Conservation (phyloP, 805 yeast genomes). For the Saccharomycopsis malanga region DNA sequence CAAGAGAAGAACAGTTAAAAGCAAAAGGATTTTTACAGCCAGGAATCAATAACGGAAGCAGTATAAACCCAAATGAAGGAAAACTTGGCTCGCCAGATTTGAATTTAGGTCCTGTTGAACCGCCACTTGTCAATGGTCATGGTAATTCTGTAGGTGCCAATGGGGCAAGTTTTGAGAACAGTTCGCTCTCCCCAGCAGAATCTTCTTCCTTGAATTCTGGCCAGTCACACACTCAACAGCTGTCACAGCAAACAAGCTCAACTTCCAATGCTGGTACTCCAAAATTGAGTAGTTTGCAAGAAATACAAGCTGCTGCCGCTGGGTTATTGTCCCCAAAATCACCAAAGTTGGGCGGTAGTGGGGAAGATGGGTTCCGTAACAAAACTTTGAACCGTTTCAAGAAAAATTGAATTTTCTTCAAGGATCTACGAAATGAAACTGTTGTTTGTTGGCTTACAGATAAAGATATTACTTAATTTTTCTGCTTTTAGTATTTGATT, state of each 20-base stretch:
- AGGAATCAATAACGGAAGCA: constrained; percentile 8
- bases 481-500: too few species aligned
- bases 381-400: constrained; percentile 17
- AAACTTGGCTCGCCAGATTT: neutral
- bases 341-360: constrained; percentile 5
- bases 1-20: constrained; percentile 39
- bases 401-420: constrained; percentile 2
- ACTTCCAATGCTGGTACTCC: constrained; percentile 3
- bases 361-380: constrained; percentile 18
- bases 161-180: neutral
- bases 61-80: neutral
- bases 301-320: constrained; percentile 1
- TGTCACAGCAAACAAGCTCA: constrained; percentile 1
- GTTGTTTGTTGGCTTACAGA: too few species aligned
- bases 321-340: constrained; percentile 11
- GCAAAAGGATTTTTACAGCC: constrained; percentile 21
- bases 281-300: neutral
- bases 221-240: neutral
- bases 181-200: constrained; percentile 11
- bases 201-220: constrained; percentile 8
- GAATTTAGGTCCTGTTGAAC: neutral
- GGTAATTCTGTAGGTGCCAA: neutral
- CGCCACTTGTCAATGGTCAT: neutral
- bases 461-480: too few species aligned
- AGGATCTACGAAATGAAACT: too few species aligned